Percentiles rank a stretch among this genome's conserved stretches.
Conservation (phyloP, 2,329 filamentous ascomycete species). For the Sclerotinia sclerotiorum region DNA sequence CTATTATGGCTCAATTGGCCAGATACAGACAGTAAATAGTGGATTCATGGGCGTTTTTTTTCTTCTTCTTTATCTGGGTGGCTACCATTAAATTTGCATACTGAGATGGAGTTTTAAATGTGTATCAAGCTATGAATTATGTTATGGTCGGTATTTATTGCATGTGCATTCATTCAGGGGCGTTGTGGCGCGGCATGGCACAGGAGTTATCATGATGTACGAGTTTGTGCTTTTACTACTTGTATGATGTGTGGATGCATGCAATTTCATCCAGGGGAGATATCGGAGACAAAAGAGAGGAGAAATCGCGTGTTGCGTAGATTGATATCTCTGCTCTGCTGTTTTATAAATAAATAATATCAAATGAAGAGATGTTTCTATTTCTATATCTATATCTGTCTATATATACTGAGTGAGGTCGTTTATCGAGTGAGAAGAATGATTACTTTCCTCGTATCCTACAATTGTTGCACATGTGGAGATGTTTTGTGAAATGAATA, state of each 20-base stretch:
- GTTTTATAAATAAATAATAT: background rate
- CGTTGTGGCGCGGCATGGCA: background rate
- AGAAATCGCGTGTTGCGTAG: background rate
- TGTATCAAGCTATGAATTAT: background rate
- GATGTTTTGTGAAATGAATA: background rate
- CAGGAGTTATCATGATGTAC: slow-evolving; percentile 3
- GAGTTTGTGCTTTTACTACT: background rate
- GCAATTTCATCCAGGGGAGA: background rate
- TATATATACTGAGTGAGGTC: slow-evolving; percentile 14
- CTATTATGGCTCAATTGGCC: slow-evolving; percentile 72
- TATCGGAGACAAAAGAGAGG: background rate
- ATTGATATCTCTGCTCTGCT: background rate
- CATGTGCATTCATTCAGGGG: background rate
- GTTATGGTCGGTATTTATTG: background rate
- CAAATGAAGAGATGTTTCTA: slow-evolving; percentile 9
- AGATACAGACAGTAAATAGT: slow-evolving; percentile 56
- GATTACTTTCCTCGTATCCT: slow-evolving; percentile 12
- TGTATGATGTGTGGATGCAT: slow-evolving; percentile 1
- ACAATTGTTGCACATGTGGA: slow-evolving; percentile 18
- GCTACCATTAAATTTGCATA: background rate
- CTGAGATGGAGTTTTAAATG: slow-evolving; percentile 1
- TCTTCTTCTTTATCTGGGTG: background rate
- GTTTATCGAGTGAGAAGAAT: slow-evolving; percentile 10
- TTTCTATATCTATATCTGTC: slow-evolving; percentile 11
- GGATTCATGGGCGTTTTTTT: background rate